Conservation (phyloP, 495 filamentous ascomycete genomes). For the Hyaloscypha variabilis region DNA sequence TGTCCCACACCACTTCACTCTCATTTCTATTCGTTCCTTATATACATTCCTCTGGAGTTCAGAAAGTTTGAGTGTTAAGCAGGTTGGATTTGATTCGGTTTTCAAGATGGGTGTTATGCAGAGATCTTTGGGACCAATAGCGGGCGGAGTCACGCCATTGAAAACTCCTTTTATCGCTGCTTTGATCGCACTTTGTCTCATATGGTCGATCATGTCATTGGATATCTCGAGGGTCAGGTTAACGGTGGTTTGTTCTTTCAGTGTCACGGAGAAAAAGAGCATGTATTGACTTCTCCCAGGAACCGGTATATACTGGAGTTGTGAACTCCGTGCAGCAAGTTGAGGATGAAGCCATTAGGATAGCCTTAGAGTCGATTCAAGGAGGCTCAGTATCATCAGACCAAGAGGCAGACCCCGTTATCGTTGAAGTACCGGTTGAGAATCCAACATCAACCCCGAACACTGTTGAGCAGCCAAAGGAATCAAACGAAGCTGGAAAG, state of each 20-base stretch:
- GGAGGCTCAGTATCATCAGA: neutral
- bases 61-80: neutral
- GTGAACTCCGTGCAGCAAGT: neutral
- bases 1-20: neutral
- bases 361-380: neutral
- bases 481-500: neutral
- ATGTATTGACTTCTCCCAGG: neutral
- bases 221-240: conserved; percentile 11
- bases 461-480: neutral
- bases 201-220: conserved; percentile 14
- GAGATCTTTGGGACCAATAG: neutral
- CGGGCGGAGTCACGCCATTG: neutral
- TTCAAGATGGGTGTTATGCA: conserved; percentile 4
- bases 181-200: conserved; percentile 10
- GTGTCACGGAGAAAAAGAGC: neutral
- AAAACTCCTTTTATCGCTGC: conserved; percentile 16
- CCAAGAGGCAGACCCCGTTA: neutral
- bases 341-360: conserved; percentile 1
- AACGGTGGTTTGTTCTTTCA: conserved; percentile 7
- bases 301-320: neutral
- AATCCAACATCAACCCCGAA: neutral
- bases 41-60: neutral
- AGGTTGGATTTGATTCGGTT: neutral
- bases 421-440: neutral
- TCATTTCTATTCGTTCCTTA: neutral